Percentiles rank a stretch among this genome's conserved stretches.
These are phyloP conservation scores for Exophiala sideris DNA, from an alignment of 2,329 filamentous ascomycete species.

Conservation along the genomic window DNA sequence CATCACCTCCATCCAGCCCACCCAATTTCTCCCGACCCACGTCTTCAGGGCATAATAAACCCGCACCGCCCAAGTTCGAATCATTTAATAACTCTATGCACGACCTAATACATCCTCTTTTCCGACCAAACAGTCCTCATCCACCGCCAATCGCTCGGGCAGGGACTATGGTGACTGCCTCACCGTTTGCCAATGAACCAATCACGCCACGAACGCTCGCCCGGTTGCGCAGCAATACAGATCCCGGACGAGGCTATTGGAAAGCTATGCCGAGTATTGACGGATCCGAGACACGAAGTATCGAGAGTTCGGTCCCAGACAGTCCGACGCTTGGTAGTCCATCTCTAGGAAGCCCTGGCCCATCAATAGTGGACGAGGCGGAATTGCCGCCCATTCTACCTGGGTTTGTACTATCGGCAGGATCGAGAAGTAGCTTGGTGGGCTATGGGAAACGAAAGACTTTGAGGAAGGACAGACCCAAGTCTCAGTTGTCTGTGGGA, in stretches of 20 bases:
- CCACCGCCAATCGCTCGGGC: conserved; percentile 52
- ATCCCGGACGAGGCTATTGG: conserved; percentile 21
- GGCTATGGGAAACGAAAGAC: conserved; percentile 30
- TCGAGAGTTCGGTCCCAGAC: conserved; percentile 13
- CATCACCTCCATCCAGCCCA: conserved; percentile 28
- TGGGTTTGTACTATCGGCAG: conserved; percentile 42
- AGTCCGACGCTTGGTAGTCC: conserved; percentile 18
- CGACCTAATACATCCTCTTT: conserved; percentile 57
- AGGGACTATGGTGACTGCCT: conserved; percentile 55
- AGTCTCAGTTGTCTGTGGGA: conserved; percentile 11
- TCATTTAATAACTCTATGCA: conserved; percentile 36
- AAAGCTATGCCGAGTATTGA: conserved; percentile 28
- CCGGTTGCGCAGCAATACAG: conserved; percentile 31
- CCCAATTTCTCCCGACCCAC: conserved; percentile 30
- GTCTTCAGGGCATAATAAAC: conserved; percentile 17
- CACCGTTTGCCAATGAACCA: conserved; percentile 53
- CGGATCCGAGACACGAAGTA: conserved; percentile 23
- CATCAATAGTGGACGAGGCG: conserved; percentile 26
- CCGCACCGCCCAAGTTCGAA: conserved; percentile 13
- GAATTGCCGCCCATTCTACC: conserved; percentile 33
- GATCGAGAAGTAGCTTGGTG: conserved; percentile 37
- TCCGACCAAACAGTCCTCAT: conserved; percentile 52
- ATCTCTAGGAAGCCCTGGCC: conserved; percentile 27
- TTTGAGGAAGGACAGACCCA: conserved; percentile 16
- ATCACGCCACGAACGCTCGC: conserved; percentile 42